Evolutionary conservation across 768 basidiomycete genomes (phyloP).

Genomic region (Suillus lakei): DNA sequence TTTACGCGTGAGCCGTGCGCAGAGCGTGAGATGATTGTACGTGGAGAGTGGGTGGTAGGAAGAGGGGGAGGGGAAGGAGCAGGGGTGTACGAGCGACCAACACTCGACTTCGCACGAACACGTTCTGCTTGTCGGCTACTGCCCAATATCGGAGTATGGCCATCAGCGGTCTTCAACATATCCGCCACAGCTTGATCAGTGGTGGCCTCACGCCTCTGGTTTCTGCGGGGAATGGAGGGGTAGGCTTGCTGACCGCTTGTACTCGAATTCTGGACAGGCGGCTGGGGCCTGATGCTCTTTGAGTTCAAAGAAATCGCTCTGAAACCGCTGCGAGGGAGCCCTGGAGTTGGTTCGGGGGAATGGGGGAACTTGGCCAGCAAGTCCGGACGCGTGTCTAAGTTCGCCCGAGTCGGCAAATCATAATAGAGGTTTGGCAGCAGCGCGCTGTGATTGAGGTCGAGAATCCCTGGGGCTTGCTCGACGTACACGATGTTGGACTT

Average conservation of each 20-base stretch:
- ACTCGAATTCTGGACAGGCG: neutral
- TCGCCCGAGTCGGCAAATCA: neutral
- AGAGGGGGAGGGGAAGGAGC: neutral
- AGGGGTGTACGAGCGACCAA: neutral
- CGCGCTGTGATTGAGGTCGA: neutral
- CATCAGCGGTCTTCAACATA: neutral
- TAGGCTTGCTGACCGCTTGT: neutral
- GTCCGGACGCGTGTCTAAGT: constrained; percentile 1
- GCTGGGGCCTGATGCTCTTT: neutral
- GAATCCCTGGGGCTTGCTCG: constrained; percentile 9
- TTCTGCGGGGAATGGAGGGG: constrained; percentile 7
- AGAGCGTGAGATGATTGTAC: constrained; percentile 1
- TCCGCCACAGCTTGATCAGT: neutral
- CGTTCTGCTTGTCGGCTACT: constrained; percentile 11
- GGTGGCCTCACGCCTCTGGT: constrained; percentile 3
- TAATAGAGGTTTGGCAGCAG: neutral
- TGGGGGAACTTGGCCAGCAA: constrained; percentile 15
- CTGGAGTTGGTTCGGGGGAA: constrained; percentile 13
- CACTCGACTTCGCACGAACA: constrained; percentile 6
- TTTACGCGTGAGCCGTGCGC: constrained; percentile 7
- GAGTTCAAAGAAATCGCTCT: constrained; percentile 10
- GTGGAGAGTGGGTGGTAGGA: neutral
- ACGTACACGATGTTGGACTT: constrained; percentile 13
- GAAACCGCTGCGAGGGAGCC: constrained; percentile 9
- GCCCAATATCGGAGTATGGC: neutral